Evolutionary conservation across 2,329 filamentous ascomycete species (phyloP).

Genomic region (Ceratocystis alfenasii): DNA sequence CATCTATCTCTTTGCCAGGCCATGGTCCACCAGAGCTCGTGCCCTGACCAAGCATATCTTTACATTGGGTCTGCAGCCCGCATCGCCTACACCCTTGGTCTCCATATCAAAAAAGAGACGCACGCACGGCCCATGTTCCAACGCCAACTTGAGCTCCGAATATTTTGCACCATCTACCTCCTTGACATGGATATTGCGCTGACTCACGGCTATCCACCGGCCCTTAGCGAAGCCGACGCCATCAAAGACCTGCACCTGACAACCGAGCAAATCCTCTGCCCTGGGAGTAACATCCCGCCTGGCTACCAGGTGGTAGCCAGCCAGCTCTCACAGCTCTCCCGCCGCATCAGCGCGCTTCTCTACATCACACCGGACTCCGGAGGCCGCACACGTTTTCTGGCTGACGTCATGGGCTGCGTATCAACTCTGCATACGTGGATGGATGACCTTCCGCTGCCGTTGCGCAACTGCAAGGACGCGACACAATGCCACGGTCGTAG

Average conservation of each 20-base stretch:
- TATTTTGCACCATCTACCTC: conserved; percentile 26
- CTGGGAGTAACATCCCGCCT: conserved; percentile 26
- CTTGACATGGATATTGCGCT: conserved; percentile 27
- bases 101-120: conserved; percentile 25
- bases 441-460: conserved; percentile 24
- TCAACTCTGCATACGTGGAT: conserved; percentile 24
- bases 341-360: conserved; percentile 22
- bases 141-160: conserved; percentile 25
- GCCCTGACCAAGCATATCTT: conserved; percentile 26
- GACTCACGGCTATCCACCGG: conserved; percentile 26
- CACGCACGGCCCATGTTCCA: conserved; percentile 25
- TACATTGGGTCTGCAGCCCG: conserved; percentile 26
- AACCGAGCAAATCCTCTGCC: conserved; percentile 25
- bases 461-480: conserved; percentile 24
- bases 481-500: conserved; percentile 25
- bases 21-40: conserved; percentile 22
- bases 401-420: conserved; percentile 24
- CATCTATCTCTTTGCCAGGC: not conserved
- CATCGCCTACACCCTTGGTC: conserved; percentile 26
- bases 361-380: conserved; percentile 2
- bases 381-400: conserved; percentile 20
- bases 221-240: conserved; percentile 24
- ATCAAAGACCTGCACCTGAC: conserved; percentile 11
- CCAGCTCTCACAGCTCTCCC: conserved; percentile 25
- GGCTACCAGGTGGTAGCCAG: conserved; percentile 26